Conservation (phyloP, 208 protist species). For the Porcisia deanei region DNA sequence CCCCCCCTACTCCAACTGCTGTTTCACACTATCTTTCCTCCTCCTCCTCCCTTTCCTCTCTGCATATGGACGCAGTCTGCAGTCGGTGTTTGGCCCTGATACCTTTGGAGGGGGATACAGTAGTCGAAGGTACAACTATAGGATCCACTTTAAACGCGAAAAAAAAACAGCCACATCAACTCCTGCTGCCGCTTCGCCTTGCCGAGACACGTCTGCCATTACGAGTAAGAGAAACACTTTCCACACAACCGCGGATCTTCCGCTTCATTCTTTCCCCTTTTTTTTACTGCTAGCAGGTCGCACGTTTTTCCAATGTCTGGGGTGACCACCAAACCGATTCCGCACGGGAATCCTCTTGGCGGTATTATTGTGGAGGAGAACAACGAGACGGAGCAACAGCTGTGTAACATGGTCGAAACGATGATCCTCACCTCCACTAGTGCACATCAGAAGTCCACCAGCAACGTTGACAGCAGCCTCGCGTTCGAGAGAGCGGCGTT, state of each 20-base stretch:
- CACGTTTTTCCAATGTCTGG: slow-evolving; percentile 7
- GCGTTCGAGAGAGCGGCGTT: slow-evolving; percentile 5
- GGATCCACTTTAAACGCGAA: neutral
- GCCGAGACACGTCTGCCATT: neutral
- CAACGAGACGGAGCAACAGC: slow-evolving; percentile 21
- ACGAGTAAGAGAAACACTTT: neutral
- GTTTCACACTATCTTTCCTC: too few species aligned
- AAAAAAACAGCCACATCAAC: neutral
- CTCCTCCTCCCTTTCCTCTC: neutral
- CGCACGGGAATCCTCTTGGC: slow-evolving; percentile 1
- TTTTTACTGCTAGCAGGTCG: neutral
- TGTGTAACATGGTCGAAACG: slow-evolving; percentile 23
- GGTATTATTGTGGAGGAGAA: slow-evolving; percentile 9
- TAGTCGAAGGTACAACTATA: neutral
- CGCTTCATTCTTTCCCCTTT: neutral
- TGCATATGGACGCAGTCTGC: neutral
- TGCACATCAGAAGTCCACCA: slow-evolving; percentile 9
- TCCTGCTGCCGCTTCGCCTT: neutral
- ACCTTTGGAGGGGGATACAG: neutral
- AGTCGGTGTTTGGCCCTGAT: neutral
- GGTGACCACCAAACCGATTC: neutral
- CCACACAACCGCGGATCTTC: neutral
- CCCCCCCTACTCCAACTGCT: neutral
- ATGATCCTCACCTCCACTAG: slow-evolving; percentile 8
- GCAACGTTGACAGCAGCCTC: slow-evolving; percentile 5